Percentiles rank a stretch among this genome's conserved stretches.
Conservation (phyloP, 2,329 filamentous ascomycete genomes). For the Lachnum nothofagi region DNA sequence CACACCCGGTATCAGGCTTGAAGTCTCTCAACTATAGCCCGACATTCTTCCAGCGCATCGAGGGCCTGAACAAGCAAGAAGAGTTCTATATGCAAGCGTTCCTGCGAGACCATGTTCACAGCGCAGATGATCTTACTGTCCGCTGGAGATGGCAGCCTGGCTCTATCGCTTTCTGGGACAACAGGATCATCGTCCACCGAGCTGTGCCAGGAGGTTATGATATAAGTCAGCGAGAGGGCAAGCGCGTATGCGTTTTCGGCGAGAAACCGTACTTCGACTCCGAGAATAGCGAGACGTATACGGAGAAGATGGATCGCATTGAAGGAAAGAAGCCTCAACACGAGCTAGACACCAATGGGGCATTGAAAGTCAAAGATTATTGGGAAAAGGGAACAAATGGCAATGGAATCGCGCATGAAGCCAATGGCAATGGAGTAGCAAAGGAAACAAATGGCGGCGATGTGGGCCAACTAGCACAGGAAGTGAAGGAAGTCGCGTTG, state of each 20-base stretch:
- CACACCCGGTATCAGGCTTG: slow-evolving; percentile 44
- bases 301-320: neutral
- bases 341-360: neutral
- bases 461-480: no score
- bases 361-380: no score
- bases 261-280: slow-evolving; percentile 37
- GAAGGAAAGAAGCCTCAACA: neutral
- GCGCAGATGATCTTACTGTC: slow-evolving; percentile 46
- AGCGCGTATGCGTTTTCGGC: slow-evolving; percentile 41
- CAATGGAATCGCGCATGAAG: neutral
- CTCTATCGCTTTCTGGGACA: slow-evolving; percentile 49
- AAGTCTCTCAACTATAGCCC: slow-evolving; percentile 44
- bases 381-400: neutral
- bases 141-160: slow-evolving; percentile 47
- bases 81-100: slow-evolving; percentile 37
- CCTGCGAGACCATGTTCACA: slow-evolving; percentile 43
- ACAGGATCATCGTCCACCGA: slow-evolving; percentile 36
- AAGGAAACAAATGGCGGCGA: no score
- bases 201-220: slow-evolving; percentile 41
- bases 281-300: neutral
- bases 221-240: slow-evolving; percentile 33
- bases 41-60: slow-evolving; percentile 41
- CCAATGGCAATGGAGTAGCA: no score
- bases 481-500: no score
- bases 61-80: neutral